Percentiles rank a stretch among this genome's conserved stretches.
Evolutionary conservation across 495 filamentous ascomycete genomes (phyloP).

Genomic region (Aspergillus leporis): DNA sequence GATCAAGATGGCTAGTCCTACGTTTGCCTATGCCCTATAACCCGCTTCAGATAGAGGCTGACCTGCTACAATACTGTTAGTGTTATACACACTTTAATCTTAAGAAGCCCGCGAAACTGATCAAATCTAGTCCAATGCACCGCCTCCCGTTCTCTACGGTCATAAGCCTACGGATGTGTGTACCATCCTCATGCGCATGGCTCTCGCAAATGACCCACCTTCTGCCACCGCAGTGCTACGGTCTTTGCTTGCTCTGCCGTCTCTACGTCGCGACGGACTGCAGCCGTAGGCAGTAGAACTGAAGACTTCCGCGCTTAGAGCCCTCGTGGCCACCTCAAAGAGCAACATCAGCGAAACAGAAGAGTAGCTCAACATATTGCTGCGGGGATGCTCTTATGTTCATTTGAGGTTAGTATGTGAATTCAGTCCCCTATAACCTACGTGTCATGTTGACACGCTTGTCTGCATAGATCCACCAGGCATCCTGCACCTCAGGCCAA

Average conservation of each 20-base stretch:
- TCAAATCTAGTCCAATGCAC: conserved; percentile 10
- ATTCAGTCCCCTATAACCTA: neutral
- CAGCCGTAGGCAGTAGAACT: conserved; percentile 11
- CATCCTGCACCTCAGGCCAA: conserved; percentile 16
- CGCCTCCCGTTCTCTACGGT: conserved; percentile 10
- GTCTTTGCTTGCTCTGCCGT: conserved; percentile 11
- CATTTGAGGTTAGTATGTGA: conserved; percentile 11
- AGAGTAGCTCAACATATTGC: conserved; percentile 18
- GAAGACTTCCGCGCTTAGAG: conserved; percentile 13
- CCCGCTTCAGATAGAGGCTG: neutral
- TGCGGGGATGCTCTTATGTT: conserved; percentile 19
- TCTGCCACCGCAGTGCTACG: conserved; percentile 12
- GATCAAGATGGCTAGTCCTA: too few species aligned
- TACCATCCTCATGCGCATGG: conserved; percentile 13
- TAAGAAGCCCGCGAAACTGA: neutral
- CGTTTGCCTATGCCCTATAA: too few species aligned
- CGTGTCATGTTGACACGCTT: too few species aligned
- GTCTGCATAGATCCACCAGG: conserved; percentile 10
- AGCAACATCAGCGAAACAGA: conserved; percentile 3
- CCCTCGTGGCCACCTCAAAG: conserved; percentile 8
- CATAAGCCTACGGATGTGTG: conserved; percentile 9
- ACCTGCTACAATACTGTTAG: neutral
- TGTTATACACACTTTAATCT: neutral
- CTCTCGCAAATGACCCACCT: conserved; percentile 8
- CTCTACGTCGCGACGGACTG: conserved; percentile 15